Percentiles rank a stretch among this genome's conserved stretches.
Evolutionary conservation across 23 red algal species (phyloP).

Genomic region (Agarophyton chilense): DNA sequence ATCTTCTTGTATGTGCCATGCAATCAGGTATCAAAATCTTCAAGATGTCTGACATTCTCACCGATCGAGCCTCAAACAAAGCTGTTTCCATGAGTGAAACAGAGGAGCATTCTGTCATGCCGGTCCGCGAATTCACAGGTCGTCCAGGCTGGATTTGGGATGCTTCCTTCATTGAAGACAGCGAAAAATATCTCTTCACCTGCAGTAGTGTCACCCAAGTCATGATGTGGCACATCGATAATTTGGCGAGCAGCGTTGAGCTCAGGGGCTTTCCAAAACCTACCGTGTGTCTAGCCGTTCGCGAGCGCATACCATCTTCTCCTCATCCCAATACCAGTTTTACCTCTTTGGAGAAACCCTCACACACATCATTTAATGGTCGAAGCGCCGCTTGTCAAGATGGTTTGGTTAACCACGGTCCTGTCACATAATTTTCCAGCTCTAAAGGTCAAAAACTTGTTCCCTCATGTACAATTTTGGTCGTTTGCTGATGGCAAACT

Average conservation of each 20-base stretch:
- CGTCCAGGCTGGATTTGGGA: conserved; percentile 69
- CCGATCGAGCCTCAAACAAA: neutral
- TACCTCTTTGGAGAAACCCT: neutral
- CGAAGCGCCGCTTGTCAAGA: neutral
- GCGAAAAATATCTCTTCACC: conserved; percentile 63
- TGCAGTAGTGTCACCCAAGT: conserved; percentile 47
- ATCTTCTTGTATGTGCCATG: conserved; percentile 34
- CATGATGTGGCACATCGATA: conserved; percentile 54
- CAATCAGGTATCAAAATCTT: conserved; percentile 36
- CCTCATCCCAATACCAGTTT: neutral
- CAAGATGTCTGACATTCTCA: conserved; percentile 44
- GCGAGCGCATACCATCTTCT: conserved; percentile 17
- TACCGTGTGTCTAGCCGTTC: conserved; percentile 46
- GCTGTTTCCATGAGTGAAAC: neutral
- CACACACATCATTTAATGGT: neutral
- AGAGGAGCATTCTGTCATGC: conserved; percentile 31
- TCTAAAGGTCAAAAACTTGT: neutral
- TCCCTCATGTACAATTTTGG: neutral
- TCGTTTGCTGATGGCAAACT: neutral
- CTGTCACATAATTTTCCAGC: neutral
- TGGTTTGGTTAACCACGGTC: neutral
- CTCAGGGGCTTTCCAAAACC: conserved; percentile 4
- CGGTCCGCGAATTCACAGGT: conserved; percentile 31
- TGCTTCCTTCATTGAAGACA: conserved; percentile 32
- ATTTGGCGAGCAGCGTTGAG: neutral